Percentiles rank a stretch among this genome's conserved stretches.
phyloP scores from a whole-genome alignment of 75 land plant species.

The Sequoia sempervirens region DNA sequence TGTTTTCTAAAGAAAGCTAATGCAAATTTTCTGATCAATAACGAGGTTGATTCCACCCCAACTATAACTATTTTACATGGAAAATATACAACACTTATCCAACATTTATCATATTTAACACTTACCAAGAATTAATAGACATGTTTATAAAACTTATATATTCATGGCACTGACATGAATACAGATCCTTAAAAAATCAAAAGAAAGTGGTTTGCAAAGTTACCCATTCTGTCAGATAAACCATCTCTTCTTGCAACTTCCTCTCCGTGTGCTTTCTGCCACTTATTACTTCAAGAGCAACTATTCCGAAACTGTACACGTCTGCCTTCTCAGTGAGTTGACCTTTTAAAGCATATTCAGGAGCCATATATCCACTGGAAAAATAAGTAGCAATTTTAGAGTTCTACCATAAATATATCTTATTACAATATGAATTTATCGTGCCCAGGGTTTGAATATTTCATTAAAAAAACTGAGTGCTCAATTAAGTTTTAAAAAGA shows the following conservation, averaged over 20 bases:
- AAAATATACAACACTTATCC: too few species aligned
- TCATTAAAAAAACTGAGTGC: neutral
- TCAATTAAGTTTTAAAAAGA: neutral
- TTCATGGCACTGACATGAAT: neutral
- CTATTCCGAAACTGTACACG: constrained; percentile 43
- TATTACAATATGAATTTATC: neutral
- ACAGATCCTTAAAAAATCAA: neutral
- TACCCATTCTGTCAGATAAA: constrained; percentile 6
- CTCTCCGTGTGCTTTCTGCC: constrained; percentile 1
- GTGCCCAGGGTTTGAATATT: neutral
- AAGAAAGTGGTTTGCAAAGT: neutral
- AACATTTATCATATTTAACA: neutral
- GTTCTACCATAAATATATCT: neutral
- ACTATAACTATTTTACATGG: too few species aligned
- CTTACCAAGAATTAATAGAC: neutral
- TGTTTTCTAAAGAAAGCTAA: neutral
- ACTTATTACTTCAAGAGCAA: constrained; percentile 25
- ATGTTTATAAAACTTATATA: neutral
- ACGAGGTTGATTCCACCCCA: too few species aligned
- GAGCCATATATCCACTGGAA: constrained; percentile 38
- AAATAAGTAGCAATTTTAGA: neutral
- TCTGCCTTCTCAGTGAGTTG: constrained; percentile 38
- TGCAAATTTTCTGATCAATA: neutral
- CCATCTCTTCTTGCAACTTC: constrained; percentile 1
- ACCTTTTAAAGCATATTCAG: constrained; percentile 43